These are phyloP conservation scores for Coccomyxa subellipsoidea DNA, from an alignment of 163 green algal species.

Conservation along the genomic window DNA sequence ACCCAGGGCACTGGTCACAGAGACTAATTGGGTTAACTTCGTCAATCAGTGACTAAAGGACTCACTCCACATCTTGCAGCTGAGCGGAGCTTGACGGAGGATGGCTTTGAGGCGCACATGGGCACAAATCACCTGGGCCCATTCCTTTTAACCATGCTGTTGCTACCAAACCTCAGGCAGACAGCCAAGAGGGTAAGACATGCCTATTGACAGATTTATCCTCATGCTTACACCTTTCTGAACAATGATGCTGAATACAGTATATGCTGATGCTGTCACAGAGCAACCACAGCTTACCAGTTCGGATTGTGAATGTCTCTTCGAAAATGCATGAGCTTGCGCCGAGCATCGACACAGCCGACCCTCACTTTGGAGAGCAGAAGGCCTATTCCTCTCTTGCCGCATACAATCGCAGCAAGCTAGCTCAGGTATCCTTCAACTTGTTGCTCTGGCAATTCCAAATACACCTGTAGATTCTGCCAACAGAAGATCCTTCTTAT, in stretches of 20 bases:
- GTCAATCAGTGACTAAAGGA: too few species aligned
- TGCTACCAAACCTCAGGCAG: constrained; percentile 60
- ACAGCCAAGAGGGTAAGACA: constrained; percentile 16
- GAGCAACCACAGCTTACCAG: background rate
- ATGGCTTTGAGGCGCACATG: constrained; percentile 57
- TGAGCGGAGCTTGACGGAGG: constrained; percentile 21
- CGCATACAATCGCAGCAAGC: constrained; percentile 75
- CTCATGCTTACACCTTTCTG: too few species aligned
- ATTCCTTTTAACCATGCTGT: constrained; percentile 55
- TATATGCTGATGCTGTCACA: background rate
- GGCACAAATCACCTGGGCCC: constrained; percentile 57
- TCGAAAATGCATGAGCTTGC: constrained; percentile 58
- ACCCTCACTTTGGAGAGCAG: constrained; percentile 32
- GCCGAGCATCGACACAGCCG: constrained; percentile 16
- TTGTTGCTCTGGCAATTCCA: too few species aligned
- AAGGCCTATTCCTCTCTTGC: constrained; percentile 35
- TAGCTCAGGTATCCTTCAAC: constrained; percentile 45
- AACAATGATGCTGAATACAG: too few species aligned
- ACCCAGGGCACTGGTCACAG: too few species aligned
- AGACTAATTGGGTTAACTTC: too few species aligned
- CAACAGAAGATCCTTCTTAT: too few species aligned
- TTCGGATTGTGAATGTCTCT: constrained; percentile 63
- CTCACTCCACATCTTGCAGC: too few species aligned
- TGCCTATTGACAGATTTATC: background rate
- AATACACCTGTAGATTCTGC: too few species aligned